Base-by-base conservation (phyloP, 306 rosid genomes). In the Trichosanthes truncata region DNA sequence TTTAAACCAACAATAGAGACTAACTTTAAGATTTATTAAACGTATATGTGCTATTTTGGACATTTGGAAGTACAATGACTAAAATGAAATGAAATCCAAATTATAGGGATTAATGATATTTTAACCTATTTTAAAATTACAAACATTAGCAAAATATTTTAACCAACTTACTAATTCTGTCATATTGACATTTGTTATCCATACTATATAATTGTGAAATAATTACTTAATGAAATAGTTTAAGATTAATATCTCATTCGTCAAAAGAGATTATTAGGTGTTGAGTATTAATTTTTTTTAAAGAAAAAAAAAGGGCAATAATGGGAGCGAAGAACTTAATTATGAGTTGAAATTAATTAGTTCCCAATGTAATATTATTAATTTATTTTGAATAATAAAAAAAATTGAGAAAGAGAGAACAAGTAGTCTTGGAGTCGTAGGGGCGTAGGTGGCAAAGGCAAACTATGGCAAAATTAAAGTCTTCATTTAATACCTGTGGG, bases 391-490 rank as follows among this genome's bases (percentile, higher is more conserved):
- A 7, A 21, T 57, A 3, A 23, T 12, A n/a, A 57, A 57, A 9
- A 10, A 57, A 21, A 21, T 7, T 1, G 13, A 20, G 63, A 57
- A 7, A 55, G 33, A 29, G 33, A 29, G 33, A 43, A 23, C 25
- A 68, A 49, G 20, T 68, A 38, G 69, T 80, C 5, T 55, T 2
- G 52, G 38, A 87, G 46, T 81, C 18, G 23, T 18, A 81, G 83
- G 77, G 80, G 77, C 88, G 89, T 89, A 78, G 97, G 91, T 88
- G 84, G 87, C 84, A 84, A 83, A 83, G 81, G 86, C 84, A 84
- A 83, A 83, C 82, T 84, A 84, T 84, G 87, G 84, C 80, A 81
- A 74, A 83, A 83, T 78, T 93, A 78, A 91, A 89, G 84, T 84
- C 81, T 31, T 6, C 89, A 91, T 90, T 90, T 77, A 93, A 85